Percentiles rank a stretch among this genome's conserved stretches.
Evolutionary conservation across 768 basidiomycete genomes (phyloP).

Genomic region (Cystoderma amianthinum): DNA sequence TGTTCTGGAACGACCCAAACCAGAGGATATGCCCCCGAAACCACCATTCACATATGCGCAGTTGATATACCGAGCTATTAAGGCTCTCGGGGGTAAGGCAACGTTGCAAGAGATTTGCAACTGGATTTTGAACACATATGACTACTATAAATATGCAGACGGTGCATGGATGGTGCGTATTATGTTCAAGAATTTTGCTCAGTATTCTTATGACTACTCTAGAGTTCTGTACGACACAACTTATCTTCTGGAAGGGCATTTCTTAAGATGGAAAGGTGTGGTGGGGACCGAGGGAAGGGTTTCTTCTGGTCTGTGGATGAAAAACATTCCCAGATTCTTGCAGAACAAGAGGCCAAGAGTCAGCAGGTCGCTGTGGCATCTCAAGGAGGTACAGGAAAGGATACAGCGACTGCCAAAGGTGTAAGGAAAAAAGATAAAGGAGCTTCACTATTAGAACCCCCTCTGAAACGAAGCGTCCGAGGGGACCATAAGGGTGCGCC

Average conservation of each 20-base stretch:
- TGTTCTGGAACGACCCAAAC: conserved; percentile 36
- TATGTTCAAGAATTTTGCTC: conserved; percentile 5
- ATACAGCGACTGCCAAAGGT: conserved; percentile 19
- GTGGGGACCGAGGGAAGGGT: conserved; percentile 85
- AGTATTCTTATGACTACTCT: conserved; percentile 6
- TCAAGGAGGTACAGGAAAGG: conserved; percentile 18
- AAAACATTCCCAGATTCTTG: conserved; percentile 56
- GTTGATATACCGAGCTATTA: conserved; percentile 86
- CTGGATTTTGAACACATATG: conserved; percentile 85
- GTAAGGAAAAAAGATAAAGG: conserved; percentile 58
- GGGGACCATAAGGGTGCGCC: conserved; percentile 50
- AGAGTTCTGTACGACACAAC: conserved; percentile 94
- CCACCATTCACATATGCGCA: conserved; percentile 89
- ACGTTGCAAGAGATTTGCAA: conserved; percentile 87
- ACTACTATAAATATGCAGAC: conserved; percentile 86
- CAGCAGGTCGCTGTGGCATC: conserved; percentile 28
- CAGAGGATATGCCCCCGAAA: conserved; percentile 80
- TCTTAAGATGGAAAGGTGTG: conserved; percentile 80
- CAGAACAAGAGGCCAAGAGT: conserved; percentile 61
- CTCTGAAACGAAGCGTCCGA: conserved; percentile 65
- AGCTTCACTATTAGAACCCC: conserved; percentile 44
- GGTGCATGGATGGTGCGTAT: conserved; percentile 86
- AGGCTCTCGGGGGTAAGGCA: conserved; percentile 74
- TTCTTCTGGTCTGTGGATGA: conserved; percentile 92
- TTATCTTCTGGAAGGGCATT: conserved; percentile 91